Evolutionary conservation across 1,139 yeast genomes (phyloP).

Genomic region (Pichia sp.): DNA sequence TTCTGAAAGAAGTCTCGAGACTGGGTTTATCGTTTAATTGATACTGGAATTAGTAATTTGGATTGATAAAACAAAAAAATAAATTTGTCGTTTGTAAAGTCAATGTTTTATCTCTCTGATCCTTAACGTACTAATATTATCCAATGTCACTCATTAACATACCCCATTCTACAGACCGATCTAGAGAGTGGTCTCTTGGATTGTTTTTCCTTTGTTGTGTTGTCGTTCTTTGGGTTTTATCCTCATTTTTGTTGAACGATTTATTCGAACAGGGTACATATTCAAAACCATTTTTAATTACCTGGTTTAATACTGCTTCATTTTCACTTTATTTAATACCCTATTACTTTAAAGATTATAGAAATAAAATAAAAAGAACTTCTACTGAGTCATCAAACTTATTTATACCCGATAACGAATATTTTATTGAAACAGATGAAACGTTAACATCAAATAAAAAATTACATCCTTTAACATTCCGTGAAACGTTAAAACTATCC

Average conservation of each 20-base stretch:
- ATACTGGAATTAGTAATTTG: not conserved
- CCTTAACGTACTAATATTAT: too few species aligned
- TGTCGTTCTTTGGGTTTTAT: conserved; percentile 79
- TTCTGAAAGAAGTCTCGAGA: not conserved
- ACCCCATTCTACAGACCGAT: conserved; percentile 5
- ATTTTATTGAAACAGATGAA: not conserved
- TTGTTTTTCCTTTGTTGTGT: conserved; percentile 65
- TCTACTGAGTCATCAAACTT: not conserved
- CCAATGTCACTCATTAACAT: conserved; percentile 20
- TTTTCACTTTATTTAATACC: conserved; percentile 75
- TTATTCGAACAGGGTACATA: conserved; percentile 63
- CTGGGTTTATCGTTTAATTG: not conserved
- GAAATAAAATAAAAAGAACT: not conserved
- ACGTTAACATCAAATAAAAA: not conserved
- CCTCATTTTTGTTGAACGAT: conserved; percentile 73
- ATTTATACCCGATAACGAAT: not conserved
- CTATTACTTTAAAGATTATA: conserved; percentile 28
- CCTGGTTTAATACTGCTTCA: conserved; percentile 83
- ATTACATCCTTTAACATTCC: conserved; percentile 30
- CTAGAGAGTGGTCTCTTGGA: conserved; percentile 66
- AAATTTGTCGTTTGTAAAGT: too few species aligned
- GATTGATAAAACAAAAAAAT: too few species aligned
- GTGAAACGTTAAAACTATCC: conserved; percentile 55
- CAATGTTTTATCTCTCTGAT: too few species aligned
- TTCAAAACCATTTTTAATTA: conserved; percentile 87